Evolutionary conservation across 768 basidiomycete species (phyloP).

Genomic region (Lactifluus subvellereus): DNA sequence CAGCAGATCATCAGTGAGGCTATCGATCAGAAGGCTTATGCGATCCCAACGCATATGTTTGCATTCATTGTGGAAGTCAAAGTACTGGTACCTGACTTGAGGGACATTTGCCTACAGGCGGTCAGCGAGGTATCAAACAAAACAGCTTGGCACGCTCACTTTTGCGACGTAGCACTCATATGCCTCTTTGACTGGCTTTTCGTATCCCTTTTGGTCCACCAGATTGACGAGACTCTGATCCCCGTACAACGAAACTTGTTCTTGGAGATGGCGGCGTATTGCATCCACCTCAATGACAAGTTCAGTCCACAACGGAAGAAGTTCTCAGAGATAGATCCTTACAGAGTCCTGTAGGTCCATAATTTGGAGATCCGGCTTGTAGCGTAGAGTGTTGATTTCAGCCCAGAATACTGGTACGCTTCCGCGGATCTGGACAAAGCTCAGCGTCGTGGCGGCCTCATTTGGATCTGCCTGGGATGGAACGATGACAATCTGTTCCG

Average conservation of each 20-base stretch:
- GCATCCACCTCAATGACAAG: slow-evolving; percentile 51
- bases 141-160: slow-evolving; percentile 31
- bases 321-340: slow-evolving; percentile 27
- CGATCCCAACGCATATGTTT: slow-evolving; percentile 93
- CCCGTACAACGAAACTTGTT: slow-evolving; percentile 71
- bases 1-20: slow-evolving; percentile 61
- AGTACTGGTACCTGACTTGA: slow-evolving; percentile 83
- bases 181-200: slow-evolving; percentile 91
- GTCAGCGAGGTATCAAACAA: not conserved
- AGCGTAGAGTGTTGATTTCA: slow-evolving; percentile 90
- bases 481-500: slow-evolving; percentile 86
- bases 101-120: slow-evolving; percentile 51
- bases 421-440: slow-evolving; percentile 91
- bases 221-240: slow-evolving; percentile 79
- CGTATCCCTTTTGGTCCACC: slow-evolving; percentile 89
- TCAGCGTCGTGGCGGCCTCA: slow-evolving; percentile 56
- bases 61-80: slow-evolving; percentile 97
- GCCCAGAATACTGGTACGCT: slow-evolving; percentile 96
- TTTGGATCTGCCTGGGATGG: slow-evolving; percentile 49
- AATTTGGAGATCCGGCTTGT: slow-evolving; percentile 92
- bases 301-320: slow-evolving; percentile 11
- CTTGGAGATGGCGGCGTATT: slow-evolving; percentile 65
- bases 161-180: slow-evolving; percentile 75
- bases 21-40: slow-evolving; percentile 75
- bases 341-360: slow-evolving; percentile 92